A percentile compares a stretch with the other conserved stretches of the same genome.
Conservation (phyloP, 2,329 filamentous ascomycete species). For the Trichoderma endophyticum region DNA sequence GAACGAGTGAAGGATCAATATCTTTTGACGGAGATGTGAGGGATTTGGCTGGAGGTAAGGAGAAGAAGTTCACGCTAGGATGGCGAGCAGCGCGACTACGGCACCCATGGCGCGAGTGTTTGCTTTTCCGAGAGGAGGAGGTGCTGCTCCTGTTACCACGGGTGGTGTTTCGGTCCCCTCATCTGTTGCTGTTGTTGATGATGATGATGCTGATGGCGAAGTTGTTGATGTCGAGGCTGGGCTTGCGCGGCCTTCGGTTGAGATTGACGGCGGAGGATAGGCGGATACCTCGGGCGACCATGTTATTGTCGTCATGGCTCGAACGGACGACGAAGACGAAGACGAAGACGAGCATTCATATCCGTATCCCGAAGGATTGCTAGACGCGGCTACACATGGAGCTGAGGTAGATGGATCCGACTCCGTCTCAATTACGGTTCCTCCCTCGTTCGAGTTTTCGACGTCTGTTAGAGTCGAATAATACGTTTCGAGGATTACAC, state of each 20-base stretch:
- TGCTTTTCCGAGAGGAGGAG: background rate
- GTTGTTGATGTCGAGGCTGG: background rate
- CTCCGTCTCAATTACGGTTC: background rate
- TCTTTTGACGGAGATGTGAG: background rate
- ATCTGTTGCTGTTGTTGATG: background rate
- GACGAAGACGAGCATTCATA: background rate
- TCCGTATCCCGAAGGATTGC: background rate
- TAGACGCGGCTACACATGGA: background rate
- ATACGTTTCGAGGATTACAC: slow-evolving; percentile 7
- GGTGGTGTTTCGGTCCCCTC: background rate
- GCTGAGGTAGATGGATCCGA: background rate
- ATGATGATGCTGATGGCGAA: background rate
- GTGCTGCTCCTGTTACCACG: slow-evolving; percentile 9
- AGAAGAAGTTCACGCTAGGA: background rate
- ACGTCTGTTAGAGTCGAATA: background rate
- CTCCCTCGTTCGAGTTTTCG: background rate
- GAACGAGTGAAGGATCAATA: background rate
- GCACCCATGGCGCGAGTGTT: background rate
- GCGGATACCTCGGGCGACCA: slow-evolving; percentile 1
- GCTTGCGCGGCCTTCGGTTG: background rate
- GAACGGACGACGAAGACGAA: background rate
- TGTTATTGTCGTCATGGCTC: background rate
- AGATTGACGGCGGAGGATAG: background rate
- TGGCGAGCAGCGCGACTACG: background rate
- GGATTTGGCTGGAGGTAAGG: background rate